Conservation (phyloP, 2,329 filamentous ascomycete species). For the Polytolypa hystricis region DNA sequence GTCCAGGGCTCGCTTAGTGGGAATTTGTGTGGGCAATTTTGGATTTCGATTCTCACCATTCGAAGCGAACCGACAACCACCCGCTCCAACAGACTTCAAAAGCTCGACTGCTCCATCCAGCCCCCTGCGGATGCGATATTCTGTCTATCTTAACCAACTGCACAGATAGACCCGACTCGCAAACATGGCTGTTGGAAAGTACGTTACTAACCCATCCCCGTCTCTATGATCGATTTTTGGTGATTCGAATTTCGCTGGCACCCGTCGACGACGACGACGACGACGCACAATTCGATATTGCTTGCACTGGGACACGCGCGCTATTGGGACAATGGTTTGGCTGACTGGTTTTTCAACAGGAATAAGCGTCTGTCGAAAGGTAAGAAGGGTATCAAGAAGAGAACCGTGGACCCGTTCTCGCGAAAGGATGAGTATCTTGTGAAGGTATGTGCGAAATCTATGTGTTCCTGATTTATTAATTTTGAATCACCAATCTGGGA, state of each 20-base stretch:
- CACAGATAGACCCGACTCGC: constrained; percentile 43
- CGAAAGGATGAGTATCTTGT: constrained; percentile 99
- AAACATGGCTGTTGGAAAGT: constrained; percentile 78
- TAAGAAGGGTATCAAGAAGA: constrained; percentile 99
- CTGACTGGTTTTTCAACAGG: constrained; percentile 37
- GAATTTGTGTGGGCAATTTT: constrained; percentile 37
- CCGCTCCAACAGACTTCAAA: constrained; percentile 24
- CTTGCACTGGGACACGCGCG: too few species aligned
- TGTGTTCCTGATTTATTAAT: not conserved
- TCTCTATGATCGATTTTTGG: not conserved
- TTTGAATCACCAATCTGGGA: not conserved
- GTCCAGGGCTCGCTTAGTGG: constrained; percentile 30
- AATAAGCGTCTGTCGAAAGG: constrained; percentile 99
- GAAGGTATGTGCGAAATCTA: constrained; percentile 52
- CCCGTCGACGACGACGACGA: too few species aligned
- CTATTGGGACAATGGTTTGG: not conserved
- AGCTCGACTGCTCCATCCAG: constrained; percentile 27
- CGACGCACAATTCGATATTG: too few species aligned
- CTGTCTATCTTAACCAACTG: constrained; percentile 32
- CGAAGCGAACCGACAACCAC: too few species aligned
- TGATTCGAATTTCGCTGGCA: too few species aligned
- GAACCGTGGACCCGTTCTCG: constrained; percentile 91
- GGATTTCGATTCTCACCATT: constrained; percentile 26
- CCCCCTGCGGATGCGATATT: constrained; percentile 30
- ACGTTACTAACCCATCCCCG: constrained; percentile 27